Base-by-base conservation (phyloP, 306 rosid species). In the Vigna mungo region DNA sequence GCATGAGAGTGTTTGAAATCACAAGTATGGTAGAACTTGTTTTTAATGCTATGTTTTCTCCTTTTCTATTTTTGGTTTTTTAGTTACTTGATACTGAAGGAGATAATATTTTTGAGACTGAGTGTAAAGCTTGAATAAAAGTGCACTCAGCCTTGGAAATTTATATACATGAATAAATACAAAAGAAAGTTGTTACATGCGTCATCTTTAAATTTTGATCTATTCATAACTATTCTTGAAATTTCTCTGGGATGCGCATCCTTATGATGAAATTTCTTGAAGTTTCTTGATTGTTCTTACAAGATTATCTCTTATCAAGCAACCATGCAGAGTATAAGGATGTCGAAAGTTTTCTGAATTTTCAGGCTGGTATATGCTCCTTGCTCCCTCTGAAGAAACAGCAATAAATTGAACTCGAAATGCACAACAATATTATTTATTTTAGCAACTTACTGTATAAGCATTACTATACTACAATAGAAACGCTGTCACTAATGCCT, bases 251-350 rank as follows among this genome's bases (percentile, higher is more conserved):
- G 77, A 55, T 39, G 9, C 54, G 0, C 39, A 56, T 56, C 65
- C n/a, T 15, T 13, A 37, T 52, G 2, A 54, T 36, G 21, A 30
- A 71, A 37, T 14, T 34, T 6, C 18, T 44, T 27, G 13, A 2
- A 47, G 37, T n/a, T 48, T 62, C 71, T 18, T 52, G 52, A 32
- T 48, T 75, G 23, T 48, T 30, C 71, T 44, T 16, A 3, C 58
- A 21, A 55, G 77, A 20, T 43, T 56, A 72, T 58, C 39, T 72
- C 21, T 37, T 71, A 12, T 44, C 21, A 12, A 72, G 53, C 67
- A 55, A 55, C 25, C 66, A 37, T 75, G 60, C 52, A 32, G 34
- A 53, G 64, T 14, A 9, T 52, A 51, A 36, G n/a, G 75, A 71
- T 34, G 12, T n/a, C 34, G 6, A 49, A 70, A 9, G 41, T 55